Base-by-base conservation (phyloP, 441 rosid genomes). In the Monsonia emarginata region DNA sequence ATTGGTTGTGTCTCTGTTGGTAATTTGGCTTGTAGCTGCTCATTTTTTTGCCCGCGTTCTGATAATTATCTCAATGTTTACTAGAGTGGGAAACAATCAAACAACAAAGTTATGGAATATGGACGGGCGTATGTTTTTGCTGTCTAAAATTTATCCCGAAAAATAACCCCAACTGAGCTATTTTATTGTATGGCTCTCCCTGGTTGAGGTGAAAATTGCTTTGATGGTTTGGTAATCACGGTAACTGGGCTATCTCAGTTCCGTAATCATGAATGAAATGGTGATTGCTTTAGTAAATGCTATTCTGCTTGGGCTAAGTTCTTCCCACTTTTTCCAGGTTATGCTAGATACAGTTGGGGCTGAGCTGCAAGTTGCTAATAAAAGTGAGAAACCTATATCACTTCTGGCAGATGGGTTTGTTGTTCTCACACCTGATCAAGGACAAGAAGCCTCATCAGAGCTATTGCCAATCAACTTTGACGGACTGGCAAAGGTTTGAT, bases 261-360 rank as follows among this genome's bases (percentile, higher is more conserved):
- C 14, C 4, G 9, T 40, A 31, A 31, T 31, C 7, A 31, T 31
- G 36, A 31, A 31, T 31, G 7, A 9, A 5, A 40, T 38, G 14
- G 6, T 10, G 8, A n/a, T 38, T 38, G 52, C 3, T 44, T 44
- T 16, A 2, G 52, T 44, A 14, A n/a, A 44, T 46, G 54, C 24
- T 16, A 18, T 46, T 31, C 14, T 32, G 9, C 65, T 9, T 5
- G 1, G 14, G 34, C 40, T 7, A 32, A 61, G 13, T 42, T 66
- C 0, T 69, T 63, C 36, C 63, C 44, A 25, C 5, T 64, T 70
- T 21, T 32, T 24, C 61, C 78, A 91, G 98, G 99, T 91, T 77
- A 95, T 91, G 98, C 80, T 95, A 73, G 99, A 95, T 65, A 89
- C 96, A 0, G 93, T 86, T 27, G 97, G 98, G 11, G 77, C 94